Evolutionary conservation across 2,329 filamentous ascomycete genomes (phyloP).

Genomic region (Geosmithia morbida): DNA sequence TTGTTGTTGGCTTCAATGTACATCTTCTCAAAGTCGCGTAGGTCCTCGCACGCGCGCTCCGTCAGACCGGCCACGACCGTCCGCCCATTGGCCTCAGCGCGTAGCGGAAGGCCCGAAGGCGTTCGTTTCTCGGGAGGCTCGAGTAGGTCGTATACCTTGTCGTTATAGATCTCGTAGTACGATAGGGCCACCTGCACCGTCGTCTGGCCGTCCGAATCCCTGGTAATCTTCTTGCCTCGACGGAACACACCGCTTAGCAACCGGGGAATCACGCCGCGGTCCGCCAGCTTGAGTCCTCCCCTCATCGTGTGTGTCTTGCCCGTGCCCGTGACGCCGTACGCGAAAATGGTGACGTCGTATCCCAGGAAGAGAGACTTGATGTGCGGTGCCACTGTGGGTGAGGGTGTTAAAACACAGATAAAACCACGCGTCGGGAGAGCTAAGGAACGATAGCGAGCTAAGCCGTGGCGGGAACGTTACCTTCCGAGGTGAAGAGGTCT

Average conservation of each 20-base stretch:
- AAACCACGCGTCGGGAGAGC: not conserved
- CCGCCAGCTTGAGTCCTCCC: constrained; percentile 71
- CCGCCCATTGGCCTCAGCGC: constrained; percentile 76
- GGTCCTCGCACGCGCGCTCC: constrained; percentile 64
- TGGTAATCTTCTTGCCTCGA: constrained; percentile 69
- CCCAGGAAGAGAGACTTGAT: constrained; percentile 87
- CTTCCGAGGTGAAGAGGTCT: constrained; percentile 77
- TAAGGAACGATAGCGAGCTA: not conserved
- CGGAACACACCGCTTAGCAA: constrained; percentile 77
- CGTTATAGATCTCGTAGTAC: constrained; percentile 96
- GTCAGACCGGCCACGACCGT: constrained; percentile 77
- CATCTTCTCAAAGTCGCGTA: constrained; percentile 80
- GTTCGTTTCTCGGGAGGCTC: constrained; percentile 80
- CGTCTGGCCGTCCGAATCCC: constrained; percentile 59
- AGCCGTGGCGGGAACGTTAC: constrained; percentile 27
- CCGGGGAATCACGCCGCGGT: constrained; percentile 77
- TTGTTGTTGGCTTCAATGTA: constrained; percentile 91
- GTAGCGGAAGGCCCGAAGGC: constrained; percentile 62
- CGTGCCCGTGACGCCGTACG: constrained; percentile 85
- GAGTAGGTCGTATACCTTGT: constrained; percentile 85
- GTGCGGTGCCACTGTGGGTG: constrained; percentile 59
- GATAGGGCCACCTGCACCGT: constrained; percentile 63
- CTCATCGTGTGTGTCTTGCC: constrained; percentile 96
- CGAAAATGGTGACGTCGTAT: constrained; percentile 78
- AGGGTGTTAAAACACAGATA: constrained; percentile 2